Percentiles rank a stretch among this genome's conserved stretches.
These are phyloP conservation scores for Chlamydomonas schloesseri DNA, from an alignment of 139 green algal species.

Conservation along the genomic window DNA sequence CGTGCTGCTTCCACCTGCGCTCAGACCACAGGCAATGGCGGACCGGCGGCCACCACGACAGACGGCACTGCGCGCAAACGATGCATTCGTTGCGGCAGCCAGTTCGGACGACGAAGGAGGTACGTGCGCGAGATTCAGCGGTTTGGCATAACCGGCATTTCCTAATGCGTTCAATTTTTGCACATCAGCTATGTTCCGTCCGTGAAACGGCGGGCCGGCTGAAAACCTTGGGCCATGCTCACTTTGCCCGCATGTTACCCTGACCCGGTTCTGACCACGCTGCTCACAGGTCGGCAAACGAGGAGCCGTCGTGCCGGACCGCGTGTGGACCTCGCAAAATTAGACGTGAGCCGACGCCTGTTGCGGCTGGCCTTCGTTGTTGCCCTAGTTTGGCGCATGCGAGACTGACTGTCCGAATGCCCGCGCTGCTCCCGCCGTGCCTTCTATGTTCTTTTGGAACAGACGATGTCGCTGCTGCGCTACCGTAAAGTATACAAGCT, in stretches of 20 bases:
- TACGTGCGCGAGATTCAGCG: background rate
- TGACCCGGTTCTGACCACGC: no score
- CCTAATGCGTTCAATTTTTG: background rate
- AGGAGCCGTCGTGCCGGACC: background rate
- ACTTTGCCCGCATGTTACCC: no score
- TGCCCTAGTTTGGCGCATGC: no score
- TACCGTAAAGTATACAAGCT: constrained; percentile 41
- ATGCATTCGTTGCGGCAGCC: constrained; percentile 9
- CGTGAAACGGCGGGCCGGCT: no score
- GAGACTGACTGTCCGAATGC: no score
- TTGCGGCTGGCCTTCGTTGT: background rate
- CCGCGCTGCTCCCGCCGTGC: no score
- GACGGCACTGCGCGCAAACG: constrained; percentile 9
- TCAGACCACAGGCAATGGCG: background rate
- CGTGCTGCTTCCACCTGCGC: no score
- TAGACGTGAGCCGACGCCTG: constrained; percentile 7
- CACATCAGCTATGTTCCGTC: background rate
- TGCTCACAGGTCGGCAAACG: constrained; percentile 34
- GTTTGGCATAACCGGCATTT: background rate
- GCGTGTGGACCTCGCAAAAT: constrained; percentile 33
- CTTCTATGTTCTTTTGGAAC: no score
- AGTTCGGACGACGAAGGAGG: constrained; percentile 32
- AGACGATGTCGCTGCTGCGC: background rate
- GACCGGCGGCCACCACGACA: constrained; percentile 16
- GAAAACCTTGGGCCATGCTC: no score